Base-by-base conservation (phyloP, 257 asterid genomes). In the Cynanchum wilfordii region DNA sequence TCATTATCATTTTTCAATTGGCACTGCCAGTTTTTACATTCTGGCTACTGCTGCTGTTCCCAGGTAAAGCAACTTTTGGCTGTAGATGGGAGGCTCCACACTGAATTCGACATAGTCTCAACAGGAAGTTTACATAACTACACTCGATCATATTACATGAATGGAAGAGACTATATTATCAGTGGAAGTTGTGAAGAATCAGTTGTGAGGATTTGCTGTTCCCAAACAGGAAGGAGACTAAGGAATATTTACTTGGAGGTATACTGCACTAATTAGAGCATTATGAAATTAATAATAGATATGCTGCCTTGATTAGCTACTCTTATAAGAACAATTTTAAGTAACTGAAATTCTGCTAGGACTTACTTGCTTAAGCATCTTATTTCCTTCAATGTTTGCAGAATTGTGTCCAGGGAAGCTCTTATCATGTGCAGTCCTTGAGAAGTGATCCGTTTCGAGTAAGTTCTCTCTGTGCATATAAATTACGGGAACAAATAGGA, bases 121-220 rank as follows among this genome's bases (percentile, higher is more conserved):
- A 84, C 87, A 0, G 96, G 96, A 76, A 92, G 90, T 70, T 72
- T 54, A 66, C 86, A 86, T 75, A 92, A 92, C 82, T 92, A 90
- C 82, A 92, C 98, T 11, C 89, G 96, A 50, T 84, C 96, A 0
- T 92, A 92, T 78, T 92, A 92, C 82, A 90, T 90, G 98, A 92
- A 87, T 22, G 90, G 90, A 27, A 76, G 96, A 79, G 98, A 92
- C 74, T 88, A 88, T 79, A 80, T 92, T 57, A 82, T 92, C 57
- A 92, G 90, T 57, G 96, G 98, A 74, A 92, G 96, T 69, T 84
- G 86, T 47, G 95, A 89, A 78, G 97, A 91, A 75, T 78, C 86
- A 47, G 82, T 82, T 0, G 75, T 92, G 47, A 94, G 81, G 78
- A 22, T 92, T 66, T 89, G 95, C 74, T 89, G 95, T 77, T 89